Evolutionary conservation across 257 asterid genomes (phyloP).

Genomic region (Fraxinus pennsylvanica): DNA sequence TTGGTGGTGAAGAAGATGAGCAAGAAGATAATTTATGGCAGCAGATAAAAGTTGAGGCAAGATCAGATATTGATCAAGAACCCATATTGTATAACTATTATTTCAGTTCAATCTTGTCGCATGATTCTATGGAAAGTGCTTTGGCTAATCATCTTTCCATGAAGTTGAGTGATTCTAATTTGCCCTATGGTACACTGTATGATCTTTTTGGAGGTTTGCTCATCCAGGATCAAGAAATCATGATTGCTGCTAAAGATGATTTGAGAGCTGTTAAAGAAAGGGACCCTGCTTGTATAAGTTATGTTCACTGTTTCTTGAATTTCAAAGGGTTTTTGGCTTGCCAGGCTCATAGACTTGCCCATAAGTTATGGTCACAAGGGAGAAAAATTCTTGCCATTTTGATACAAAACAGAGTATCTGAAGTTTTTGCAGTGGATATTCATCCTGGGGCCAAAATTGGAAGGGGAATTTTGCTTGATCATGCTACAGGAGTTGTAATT

Average conservation of each 20-base stretch:
- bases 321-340: conserved; percentile 47
- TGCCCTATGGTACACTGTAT: conserved; percentile 32
- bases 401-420: conserved; percentile 50
- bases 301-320: conserved; percentile 45
- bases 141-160: conserved; percentile 41
- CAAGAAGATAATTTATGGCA: conserved; percentile 46
- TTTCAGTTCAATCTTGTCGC: conserved; percentile 45
- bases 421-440: conserved; percentile 44
- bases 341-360: conserved; percentile 50
- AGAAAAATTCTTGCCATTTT: conserved; percentile 45
- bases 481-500: conserved; percentile 49
- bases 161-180: conserved; percentile 38
- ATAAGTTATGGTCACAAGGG: conserved; percentile 49
- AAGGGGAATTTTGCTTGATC: conserved; percentile 49
- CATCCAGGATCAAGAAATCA: no score
- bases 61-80: conserved; percentile 58
- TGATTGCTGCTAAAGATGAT: no score
- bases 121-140: conserved; percentile 41
- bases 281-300: no score
- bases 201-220: conserved; percentile 36
- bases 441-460: conserved; percentile 41
- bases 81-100: conserved; percentile 71
- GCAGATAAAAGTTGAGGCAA: conserved; percentile 70
- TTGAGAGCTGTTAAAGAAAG: no score
- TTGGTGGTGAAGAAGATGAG: conserved; percentile 18